These are phyloP conservation scores for Hysterium pulicare DNA, from an alignment of 2,329 filamentous ascomycete genomes.

Conservation along the genomic window DNA sequence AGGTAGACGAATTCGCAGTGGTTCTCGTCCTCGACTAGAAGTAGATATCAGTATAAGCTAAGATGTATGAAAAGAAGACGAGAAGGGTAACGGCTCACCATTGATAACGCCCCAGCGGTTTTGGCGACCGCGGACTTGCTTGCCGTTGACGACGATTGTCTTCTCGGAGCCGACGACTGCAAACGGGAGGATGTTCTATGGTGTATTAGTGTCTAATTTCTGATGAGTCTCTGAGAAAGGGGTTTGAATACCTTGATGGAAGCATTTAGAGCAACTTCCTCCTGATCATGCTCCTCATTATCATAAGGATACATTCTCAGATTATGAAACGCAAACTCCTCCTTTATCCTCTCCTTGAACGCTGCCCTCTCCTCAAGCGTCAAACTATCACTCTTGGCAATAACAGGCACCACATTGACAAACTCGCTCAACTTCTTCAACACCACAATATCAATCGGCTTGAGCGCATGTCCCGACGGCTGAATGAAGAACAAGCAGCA, in stretches of 20 bases:
- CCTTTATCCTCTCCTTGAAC: conserved; percentile 98
- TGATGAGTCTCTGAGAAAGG: neutral
- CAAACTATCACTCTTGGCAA: conserved; percentile 95
- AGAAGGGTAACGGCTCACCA: conserved; percentile 24
- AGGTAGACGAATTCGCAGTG: conserved; percentile 99
- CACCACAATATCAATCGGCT: conserved; percentile 99
- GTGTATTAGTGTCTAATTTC: conserved; percentile 31
- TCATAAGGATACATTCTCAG: conserved; percentile 99
- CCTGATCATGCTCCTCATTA: conserved; percentile 96
- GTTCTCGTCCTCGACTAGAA: conserved; percentile 88
- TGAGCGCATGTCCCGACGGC: conserved; percentile 94
- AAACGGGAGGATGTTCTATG: conserved; percentile 86
- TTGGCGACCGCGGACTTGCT: conserved; percentile 95
- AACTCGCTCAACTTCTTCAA: conserved; percentile 99
- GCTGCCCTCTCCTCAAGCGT: conserved; percentile 91
- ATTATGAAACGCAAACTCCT: conserved; percentile 99
- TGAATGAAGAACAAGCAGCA: conserved; percentile 99
- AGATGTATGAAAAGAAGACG: neutral
- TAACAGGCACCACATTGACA: conserved; percentile 97
- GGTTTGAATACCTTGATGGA: conserved; percentile 79
- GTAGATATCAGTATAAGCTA: conserved; percentile 12
- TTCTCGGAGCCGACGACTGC: conserved; percentile 98
- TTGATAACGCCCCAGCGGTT: conserved; percentile 99
- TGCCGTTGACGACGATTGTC: conserved; percentile 94
- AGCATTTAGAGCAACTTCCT: conserved; percentile 88